Conservation (phyloP, 306 rosid genomes). For the Herpetospermum pedunculosum region DNA sequence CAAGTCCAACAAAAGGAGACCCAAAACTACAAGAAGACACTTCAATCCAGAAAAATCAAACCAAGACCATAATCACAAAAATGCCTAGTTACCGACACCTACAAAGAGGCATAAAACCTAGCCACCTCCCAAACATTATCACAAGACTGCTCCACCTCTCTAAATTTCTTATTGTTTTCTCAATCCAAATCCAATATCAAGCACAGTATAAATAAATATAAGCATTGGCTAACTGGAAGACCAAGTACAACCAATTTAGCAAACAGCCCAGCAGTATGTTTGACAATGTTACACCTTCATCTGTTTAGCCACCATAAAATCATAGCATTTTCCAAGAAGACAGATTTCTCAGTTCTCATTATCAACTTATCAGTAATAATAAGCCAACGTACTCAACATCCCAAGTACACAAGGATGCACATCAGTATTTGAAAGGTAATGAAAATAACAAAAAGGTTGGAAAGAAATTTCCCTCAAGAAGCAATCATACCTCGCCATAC, state of each 20-base stretch:
- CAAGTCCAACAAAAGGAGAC: too few species aligned
- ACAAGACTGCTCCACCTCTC: too few species aligned
- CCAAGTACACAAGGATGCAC: background rate
- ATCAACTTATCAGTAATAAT: background rate
- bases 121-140: too few species aligned
- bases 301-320: background rate
- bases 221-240: background rate
- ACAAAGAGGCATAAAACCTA: too few species aligned
- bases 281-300: background rate
- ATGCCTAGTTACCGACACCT: too few species aligned
- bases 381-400: background rate
- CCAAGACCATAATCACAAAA: too few species aligned
- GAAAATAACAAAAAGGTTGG: background rate
- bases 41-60: too few species aligned
- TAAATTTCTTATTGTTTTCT: too few species aligned
- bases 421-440: background rate
- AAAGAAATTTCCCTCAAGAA: background rate
- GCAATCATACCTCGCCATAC: conserved; percentile 80
- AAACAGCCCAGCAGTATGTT: background rate
- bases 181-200: too few species aligned
- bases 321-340: background rate
- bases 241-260: background rate
- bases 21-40: too few species aligned
- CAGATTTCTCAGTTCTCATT: background rate
- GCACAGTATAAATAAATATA: background rate